Base-by-base conservation (phyloP, 257 asterid species). In the Parsonsia alboflavescens region DNA sequence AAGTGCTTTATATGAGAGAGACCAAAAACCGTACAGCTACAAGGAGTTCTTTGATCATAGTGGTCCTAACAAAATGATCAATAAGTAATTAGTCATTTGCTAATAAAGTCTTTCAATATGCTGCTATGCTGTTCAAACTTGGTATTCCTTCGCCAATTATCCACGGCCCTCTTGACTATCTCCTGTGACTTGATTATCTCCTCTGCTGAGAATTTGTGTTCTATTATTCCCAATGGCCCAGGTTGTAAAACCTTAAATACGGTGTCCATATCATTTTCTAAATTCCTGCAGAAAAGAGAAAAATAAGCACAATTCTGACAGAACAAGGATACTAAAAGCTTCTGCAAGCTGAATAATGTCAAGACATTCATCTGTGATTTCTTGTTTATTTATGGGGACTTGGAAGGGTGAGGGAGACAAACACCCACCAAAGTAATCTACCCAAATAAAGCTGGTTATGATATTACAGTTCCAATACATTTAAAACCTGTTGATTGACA, bases 181-280 rank as follows among this genome's bases (percentile, higher is more conserved):
- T 81, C 87, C 58, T 80, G 81, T 7, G 97, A 97, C 76, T 74
- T 83, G 52, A 79, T 75, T 64, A 93, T 87, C 90, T 93, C 97
- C 72, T 88, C 91, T 0, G 85, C 86, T 41, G 91, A 82, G 84
- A 91, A 93, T 83, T 90, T 90, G 92, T 90, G 98, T 79, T 93
- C 97, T 16, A 91, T 66, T 64, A 93, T 88, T 76, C 98, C 98
- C 85, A 93, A 71, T 6, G 97, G 97, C 22, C 98, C 97, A 67
- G 98, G 98, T 74, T 91, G 97, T 69, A 93, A 87, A 41, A 86
- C 96, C 77, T 78, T 88, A 72, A 88, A 89, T 45, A 93, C 97
- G 65, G 97, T 91, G 77, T 91, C 98, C 88, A 91, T n/a, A 69
- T 91, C 98, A 76, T 84, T 88, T 84, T 91, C 98, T 82, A 93